A percentile compares a stretch with the other conserved stretches of the same genome.
These are phyloP conservation scores for Candida sp. DNA, from an alignment of 1,139 yeast genomes.

Conservation along the genomic window DNA sequence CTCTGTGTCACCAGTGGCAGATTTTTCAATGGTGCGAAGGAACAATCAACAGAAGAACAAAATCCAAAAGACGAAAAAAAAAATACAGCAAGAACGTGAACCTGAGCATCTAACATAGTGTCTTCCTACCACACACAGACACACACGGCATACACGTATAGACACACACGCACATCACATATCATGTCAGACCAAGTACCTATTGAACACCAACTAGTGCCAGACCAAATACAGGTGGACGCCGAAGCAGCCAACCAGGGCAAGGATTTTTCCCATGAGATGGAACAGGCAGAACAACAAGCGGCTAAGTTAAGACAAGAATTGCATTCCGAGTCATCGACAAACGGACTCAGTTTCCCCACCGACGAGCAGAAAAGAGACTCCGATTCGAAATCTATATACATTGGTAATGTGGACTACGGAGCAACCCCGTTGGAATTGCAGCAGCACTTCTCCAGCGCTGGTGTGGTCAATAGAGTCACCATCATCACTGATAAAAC, in stretches of 20 bases:
- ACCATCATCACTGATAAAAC: slow-evolving; percentile 75
- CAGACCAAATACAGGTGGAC: slow-evolving; percentile 1
- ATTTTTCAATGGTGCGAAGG: too few species aligned
- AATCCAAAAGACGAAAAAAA: too few species aligned
- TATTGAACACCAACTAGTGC: slow-evolving; percentile 16
- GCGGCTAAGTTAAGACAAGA: slow-evolving; percentile 31
- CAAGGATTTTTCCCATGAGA: slow-evolving; percentile 10
- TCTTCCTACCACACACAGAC: too few species aligned
- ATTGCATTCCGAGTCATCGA: slow-evolving; percentile 15
- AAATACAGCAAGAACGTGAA: too few species aligned
- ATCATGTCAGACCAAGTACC: slow-evolving; percentile 20
- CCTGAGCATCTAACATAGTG: too few species aligned
- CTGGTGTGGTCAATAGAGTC: slow-evolving; percentile 83
- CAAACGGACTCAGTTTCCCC: slow-evolving; percentile 11
- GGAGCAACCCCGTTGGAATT: slow-evolving; percentile 81
- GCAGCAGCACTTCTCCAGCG: slow-evolving; percentile 74
- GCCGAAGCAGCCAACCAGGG: neutral
- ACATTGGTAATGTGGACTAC: slow-evolving; percentile 88
- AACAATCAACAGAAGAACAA: too few species aligned
- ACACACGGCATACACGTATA: neutral
- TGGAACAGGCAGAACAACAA: slow-evolving; percentile 34
- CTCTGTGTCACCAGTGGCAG: too few species aligned
- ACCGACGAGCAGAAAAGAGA: slow-evolving; percentile 43
- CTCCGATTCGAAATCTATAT: slow-evolving; percentile 77
- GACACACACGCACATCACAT: neutral